phyloP scores from a whole-genome alignment of 2,329 filamentous ascomycete species.

The Cladorrhinum sp. region DNA sequence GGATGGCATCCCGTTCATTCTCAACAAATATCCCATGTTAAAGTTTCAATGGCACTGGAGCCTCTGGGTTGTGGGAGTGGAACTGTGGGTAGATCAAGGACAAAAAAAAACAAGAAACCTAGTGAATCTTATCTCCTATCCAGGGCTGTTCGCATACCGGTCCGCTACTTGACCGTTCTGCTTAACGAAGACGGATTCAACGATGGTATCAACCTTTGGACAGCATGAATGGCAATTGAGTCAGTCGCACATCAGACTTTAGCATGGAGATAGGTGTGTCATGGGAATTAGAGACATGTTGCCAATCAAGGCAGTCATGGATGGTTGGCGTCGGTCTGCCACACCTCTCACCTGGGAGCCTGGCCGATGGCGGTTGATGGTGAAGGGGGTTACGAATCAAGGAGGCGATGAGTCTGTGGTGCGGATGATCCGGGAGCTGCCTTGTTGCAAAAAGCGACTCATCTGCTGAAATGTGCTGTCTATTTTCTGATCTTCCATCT shows the following conservation, averaged over 20 bases:
- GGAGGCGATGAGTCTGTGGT: neutral
- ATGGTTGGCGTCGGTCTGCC: neutral
- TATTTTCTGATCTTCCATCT: neutral
- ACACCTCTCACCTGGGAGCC: neutral
- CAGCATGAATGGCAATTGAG: slow-evolving; percentile 13
- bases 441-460: slow-evolving; percentile 1
- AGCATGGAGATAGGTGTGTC: slow-evolving; percentile 7
- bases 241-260: slow-evolving; percentile 16
- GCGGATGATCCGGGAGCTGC: slow-evolving; percentile 13
- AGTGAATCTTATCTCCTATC: neutral
- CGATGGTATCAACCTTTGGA: neutral
- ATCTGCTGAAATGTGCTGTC: neutral
- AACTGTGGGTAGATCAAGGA: neutral
- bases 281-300: slow-evolving; percentile 12
- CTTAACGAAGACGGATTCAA: neutral
- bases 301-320: neutral
- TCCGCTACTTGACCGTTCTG: neutral
- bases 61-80: neutral
- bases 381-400: slow-evolving; percentile 7
- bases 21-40: neutral
- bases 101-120: neutral
- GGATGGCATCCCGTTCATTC: neutral
- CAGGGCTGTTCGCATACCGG: neutral
- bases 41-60: neutral
- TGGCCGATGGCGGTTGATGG: neutral